Evolutionary conservation across 768 basidiomycete species (phyloP), one percentile per base, ranked within the genome.

Genomic region (Pleurotus eryngii): DNA sequence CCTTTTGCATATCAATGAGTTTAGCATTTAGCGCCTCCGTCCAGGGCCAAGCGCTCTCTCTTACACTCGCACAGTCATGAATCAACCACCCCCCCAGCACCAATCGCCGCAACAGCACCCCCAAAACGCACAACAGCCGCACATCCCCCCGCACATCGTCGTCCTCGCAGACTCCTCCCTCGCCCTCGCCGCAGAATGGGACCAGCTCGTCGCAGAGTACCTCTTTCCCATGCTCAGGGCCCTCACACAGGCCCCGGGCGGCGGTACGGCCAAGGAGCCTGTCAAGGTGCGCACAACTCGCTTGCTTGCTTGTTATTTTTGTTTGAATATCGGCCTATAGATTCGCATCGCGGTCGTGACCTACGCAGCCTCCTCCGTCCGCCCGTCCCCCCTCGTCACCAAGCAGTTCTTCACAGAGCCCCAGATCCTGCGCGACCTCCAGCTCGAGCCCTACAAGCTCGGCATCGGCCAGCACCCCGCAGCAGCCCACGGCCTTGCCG

Each of bases 91-190:
- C 5, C 20, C 20, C 20, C 20, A 20, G 20, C 20, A 20, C 20
- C 20, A 20, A 20, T 20, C 20, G 20, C 20, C 20, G 20, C 20
- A 20, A 20, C 20, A 20, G 20, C 20, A 26, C 24, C 24, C 22
- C 22, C 22, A 24, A 24, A 24, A 24, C 22, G 22, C 22, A 24
- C 22, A 24, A 4, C 30, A 30, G 9, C 30, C 14, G 22, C 30
- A 40, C 1, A 15, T 48, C 56, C 45, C 42, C 48, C 55, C 62
- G 9, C 67, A 71, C 9, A 47, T 70, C 35, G 58, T 77, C 40
- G 83, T 84, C 15, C 68, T 89, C 27, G 82, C 79, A 0, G 87
- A 89, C 50, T 78, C 84, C 1, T 87, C 88, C 4, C 67, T 82
- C 2, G 62, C 75, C 3, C 72, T 90, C 3, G 77, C 76, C 6